Percentiles rank a stretch among this genome's conserved stretches.
Conservation (phyloP, 2,329 filamentous ascomycete species). For the Verticillium tricorpus region DNA sequence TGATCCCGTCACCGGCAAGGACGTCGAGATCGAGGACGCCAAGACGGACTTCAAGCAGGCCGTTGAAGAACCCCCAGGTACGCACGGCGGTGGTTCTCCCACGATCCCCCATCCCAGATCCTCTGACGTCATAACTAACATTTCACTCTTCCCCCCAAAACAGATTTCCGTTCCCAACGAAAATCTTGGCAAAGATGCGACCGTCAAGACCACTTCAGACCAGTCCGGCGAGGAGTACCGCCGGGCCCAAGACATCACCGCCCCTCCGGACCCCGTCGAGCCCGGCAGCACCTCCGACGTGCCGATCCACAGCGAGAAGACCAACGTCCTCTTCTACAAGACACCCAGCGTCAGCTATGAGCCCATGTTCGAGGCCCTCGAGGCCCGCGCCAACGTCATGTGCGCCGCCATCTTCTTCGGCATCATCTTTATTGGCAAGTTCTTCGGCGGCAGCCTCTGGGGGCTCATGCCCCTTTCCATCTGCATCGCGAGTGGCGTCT, state of each 20-base stretch:
- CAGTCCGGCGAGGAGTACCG: constrained; percentile 80
- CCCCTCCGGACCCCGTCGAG: constrained; percentile 81
- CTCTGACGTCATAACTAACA: background rate
- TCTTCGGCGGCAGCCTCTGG: constrained; percentile 73
- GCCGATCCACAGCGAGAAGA: constrained; percentile 93
- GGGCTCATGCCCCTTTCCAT: constrained; percentile 70
- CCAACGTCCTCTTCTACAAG: constrained; percentile 92
- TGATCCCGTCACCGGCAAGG: constrained; percentile 81
- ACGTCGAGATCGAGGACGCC: constrained; percentile 82
- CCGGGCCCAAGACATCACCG: constrained; percentile 79
- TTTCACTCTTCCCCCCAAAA: background rate
- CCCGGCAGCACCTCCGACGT: constrained; percentile 85
- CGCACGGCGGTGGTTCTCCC: constrained; percentile 5
- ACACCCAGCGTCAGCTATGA: constrained; percentile 87
- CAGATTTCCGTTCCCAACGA: constrained; percentile 84
- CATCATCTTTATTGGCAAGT: constrained; percentile 71
- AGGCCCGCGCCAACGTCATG: constrained; percentile 68
- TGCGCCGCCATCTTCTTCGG: constrained; percentile 66
- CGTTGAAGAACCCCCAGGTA: constrained; percentile 71
- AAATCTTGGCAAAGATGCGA: constrained; percentile 72
- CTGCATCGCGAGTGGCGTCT: constrained; percentile 73
- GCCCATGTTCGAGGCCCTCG: constrained; percentile 75
- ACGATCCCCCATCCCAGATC: background rate
- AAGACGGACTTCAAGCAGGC: constrained; percentile 63
- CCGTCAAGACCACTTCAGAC: constrained; percentile 64